Percentiles rank a stretch among this genome's conserved stretches.
Evolutionary conservation across 1,284 basidiomycete genomes (phyloP).

Genomic region (Xerocomus alliaceus): DNA sequence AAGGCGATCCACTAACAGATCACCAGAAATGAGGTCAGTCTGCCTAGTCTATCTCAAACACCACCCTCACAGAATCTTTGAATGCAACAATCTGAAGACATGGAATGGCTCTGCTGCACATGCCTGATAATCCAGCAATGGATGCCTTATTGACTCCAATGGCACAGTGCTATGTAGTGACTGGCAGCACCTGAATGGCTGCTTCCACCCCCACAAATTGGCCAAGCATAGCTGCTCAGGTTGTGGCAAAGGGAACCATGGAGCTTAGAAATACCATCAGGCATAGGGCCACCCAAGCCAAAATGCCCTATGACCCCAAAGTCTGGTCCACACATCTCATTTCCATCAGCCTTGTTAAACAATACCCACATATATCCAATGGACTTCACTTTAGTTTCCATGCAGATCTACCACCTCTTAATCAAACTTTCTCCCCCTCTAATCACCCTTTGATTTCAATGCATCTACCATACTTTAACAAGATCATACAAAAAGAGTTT

Average conservation of each 20-base stretch:
- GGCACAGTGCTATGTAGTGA: background rate
- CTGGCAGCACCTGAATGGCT: background rate
- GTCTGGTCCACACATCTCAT: background rate
- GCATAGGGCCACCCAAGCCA: background rate
- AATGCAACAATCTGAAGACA: background rate
- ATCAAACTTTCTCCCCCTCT: background rate
- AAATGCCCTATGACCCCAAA: background rate
- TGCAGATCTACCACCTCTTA: background rate
- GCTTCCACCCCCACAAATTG: background rate
- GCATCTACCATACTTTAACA: background rate
- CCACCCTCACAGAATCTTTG: background rate
- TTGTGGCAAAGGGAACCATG: background rate
- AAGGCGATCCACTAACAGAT: too few relatives aligned
- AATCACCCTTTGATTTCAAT: background rate
- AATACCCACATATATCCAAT: background rate
- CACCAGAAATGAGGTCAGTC: background rate
- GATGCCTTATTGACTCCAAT: background rate
- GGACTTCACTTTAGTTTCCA: background rate
- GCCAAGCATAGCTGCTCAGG: background rate
- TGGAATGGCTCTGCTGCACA: too few relatives aligned
- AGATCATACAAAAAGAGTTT: too few relatives aligned
- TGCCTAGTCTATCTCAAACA: background rate
- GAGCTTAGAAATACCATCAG: background rate
- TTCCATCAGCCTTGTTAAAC: rapidly evolving
- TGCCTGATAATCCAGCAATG: too few relatives aligned